Percentiles rank a stretch among this genome's conserved stretches.
phyloP scores from a whole-genome alignment of 768 basidiomycete genomes.

The Coprinopsis strossmayeri region DNA sequence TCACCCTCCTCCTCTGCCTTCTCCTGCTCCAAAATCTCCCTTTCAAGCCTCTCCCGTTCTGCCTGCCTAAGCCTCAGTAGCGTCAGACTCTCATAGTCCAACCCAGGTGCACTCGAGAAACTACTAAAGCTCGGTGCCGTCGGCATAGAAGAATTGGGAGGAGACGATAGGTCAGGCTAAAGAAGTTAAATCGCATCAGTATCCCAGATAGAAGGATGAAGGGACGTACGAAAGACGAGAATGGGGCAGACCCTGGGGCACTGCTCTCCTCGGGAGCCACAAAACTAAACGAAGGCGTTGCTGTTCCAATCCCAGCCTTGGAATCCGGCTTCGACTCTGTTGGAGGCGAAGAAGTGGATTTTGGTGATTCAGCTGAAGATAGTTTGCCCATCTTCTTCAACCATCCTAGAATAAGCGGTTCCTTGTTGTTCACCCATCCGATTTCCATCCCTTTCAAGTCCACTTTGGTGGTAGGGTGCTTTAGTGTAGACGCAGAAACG shows the following conservation, averaged over 20 bases:
- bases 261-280: constrained; percentile 24
- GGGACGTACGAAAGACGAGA: constrained; percentile 59
- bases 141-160: constrained; percentile 13
- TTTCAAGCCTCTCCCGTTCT: constrained; percentile 69
- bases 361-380: constrained; percentile 19
- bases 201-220: constrained; percentile 28
- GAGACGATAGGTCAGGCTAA: constrained; percentile 10
- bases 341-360: constrained; percentile 4
- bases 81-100: constrained; percentile 78
- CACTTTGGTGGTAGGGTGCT: constrained; percentile 29
- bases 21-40: constrained; percentile 70
- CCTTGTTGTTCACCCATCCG: constrained; percentile 66
- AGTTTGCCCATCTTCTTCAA: constrained; percentile 66
- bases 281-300: constrained; percentile 8
- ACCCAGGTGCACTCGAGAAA: constrained; percentile 23
- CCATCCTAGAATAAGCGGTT: constrained; percentile 69
- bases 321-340: background rate
- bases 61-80: constrained; percentile 78
- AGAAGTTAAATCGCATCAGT: background rate
- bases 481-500: constrained; percentile 39
- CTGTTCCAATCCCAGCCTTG: background rate
- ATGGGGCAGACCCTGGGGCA: constrained; percentile 27
- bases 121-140: constrained; percentile 11
- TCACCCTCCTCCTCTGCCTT: constrained; percentile 28
- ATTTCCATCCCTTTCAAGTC: constrained; percentile 61